Evolutionary conservation across 768 basidiomycete species (phyloP).

Genomic region (Coprinellus aureogranulatus): DNA sequence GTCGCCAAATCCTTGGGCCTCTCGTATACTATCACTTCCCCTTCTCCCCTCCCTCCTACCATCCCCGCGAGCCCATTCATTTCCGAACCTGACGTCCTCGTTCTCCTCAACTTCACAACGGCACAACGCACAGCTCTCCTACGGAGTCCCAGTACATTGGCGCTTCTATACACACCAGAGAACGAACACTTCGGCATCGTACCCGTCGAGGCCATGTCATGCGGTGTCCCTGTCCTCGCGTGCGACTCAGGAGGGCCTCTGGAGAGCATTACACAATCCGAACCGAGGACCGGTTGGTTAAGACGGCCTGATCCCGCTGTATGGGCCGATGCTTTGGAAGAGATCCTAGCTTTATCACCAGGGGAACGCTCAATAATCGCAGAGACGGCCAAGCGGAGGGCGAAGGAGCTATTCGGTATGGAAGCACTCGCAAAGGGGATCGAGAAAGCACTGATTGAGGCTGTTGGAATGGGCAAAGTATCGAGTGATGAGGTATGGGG

Average conservation of each 20-base stretch:
- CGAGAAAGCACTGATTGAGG: conserved; percentile 53
- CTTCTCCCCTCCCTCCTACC: conserved; percentile 36
- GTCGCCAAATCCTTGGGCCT: conserved; percentile 54
- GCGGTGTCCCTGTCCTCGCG: conserved; percentile 86
- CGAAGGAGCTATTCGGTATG: conserved; percentile 68
- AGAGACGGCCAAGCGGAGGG: conserved; percentile 56
- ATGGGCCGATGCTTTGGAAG: conserved; percentile 70
- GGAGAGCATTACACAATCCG: conserved; percentile 52
- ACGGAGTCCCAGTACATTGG: conserved; percentile 59
- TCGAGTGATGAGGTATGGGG: conserved; percentile 11
- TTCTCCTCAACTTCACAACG: conserved; percentile 91
- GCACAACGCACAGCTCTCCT: conserved; percentile 82
- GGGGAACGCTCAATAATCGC: conserved; percentile 49
- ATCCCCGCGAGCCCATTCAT: conserved; percentile 37
- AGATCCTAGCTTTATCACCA: conserved; percentile 49
- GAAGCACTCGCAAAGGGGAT: conserved; percentile 66
- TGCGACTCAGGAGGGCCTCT: conserved; percentile 86
- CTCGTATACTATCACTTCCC: conserved; percentile 55
- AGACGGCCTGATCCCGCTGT: conserved; percentile 53
- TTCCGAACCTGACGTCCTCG: conserved; percentile 64
- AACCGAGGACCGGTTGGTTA: conserved; percentile 71
- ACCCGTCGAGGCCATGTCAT: conserved; percentile 92
- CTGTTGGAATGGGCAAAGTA: conserved; percentile 52
- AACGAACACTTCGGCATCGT: conserved; percentile 99
- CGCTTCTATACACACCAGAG: conserved; percentile 86